A percentile compares a stretch with the other conserved stretches of the same genome.
Evolutionary conservation across 176 grass and related monocot genomes (phyloP).

Genomic region (Eragrostis curvula): DNA sequence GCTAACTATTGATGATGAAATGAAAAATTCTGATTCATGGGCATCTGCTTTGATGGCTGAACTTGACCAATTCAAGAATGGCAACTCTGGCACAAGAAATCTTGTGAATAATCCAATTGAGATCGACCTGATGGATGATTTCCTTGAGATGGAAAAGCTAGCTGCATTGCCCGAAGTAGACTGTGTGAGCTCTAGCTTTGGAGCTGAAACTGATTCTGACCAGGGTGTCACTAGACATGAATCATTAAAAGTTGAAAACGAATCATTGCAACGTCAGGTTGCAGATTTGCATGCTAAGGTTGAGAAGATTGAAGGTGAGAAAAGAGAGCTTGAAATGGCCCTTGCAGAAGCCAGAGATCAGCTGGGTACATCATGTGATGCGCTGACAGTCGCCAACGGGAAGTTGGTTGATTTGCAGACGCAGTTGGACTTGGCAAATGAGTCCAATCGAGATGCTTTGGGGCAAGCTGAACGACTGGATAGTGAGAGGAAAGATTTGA

Average conservation of each 20-base stretch:
- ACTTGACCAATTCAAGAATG: conserved; percentile 80
- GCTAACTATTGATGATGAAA: conserved; percentile 67
- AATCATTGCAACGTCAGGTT: conserved; percentile 44
- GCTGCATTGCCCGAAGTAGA: conserved; percentile 69
- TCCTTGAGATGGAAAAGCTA: conserved; percentile 96
- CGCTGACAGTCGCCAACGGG: conserved; percentile 50
- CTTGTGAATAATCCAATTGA: conserved; percentile 60
- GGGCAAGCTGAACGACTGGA: conserved; percentile 51
- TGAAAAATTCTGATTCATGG: conserved; percentile 75
- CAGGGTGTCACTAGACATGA: conserved; percentile 41
- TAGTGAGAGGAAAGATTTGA: conserved; percentile 59
- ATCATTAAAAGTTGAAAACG: conserved; percentile 49
- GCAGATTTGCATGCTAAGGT: conserved; percentile 52
- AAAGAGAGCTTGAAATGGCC: conserved; percentile 57
- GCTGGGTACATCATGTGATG: conserved; percentile 52
- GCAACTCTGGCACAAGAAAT: conserved; percentile 48
- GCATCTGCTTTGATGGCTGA: conserved; percentile 84
- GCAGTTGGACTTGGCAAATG: conserved; percentile 59
- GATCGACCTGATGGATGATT: conserved; percentile 98
- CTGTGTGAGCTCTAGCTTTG: conserved; percentile 41
- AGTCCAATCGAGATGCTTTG: conserved; percentile 54
- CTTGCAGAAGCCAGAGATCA: conserved; percentile 65
- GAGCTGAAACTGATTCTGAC: conserved; percentile 61
- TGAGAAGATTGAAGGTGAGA: conserved; percentile 70
- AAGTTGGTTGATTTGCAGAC: conserved; percentile 72